Evolutionary conservation across 1,284 basidiomycete species (phyloP).

Genomic region (Fomitopsis schrenkii): DNA sequence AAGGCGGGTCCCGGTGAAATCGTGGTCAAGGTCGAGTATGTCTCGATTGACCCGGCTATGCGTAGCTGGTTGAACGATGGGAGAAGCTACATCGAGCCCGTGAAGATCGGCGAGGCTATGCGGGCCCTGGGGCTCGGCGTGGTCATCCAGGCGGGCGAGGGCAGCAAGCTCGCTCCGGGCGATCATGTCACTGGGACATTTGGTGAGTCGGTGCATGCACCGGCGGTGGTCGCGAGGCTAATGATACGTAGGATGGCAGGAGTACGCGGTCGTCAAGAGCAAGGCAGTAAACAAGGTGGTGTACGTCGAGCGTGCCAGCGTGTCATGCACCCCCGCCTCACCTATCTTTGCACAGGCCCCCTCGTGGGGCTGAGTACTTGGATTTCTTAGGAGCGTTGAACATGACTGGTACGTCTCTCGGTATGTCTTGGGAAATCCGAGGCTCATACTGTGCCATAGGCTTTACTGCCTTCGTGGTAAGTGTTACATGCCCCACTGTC

Average conservation of each 20-base stretch:
- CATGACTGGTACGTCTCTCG: conserved; percentile 45
- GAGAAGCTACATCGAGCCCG: conserved; percentile 66
- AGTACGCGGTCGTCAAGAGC: conserved; percentile 66
- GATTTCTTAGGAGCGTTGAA: conserved; percentile 80
- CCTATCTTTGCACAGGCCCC: conserved; percentile 36
- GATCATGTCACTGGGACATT: conserved; percentile 58
- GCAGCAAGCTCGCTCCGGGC: conserved; percentile 54
- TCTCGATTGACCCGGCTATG: conserved; percentile 86
- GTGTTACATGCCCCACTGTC: conserved; percentile 11
- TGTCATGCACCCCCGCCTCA: not conserved
- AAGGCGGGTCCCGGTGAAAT: conserved; percentile 56
- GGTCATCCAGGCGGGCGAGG: conserved; percentile 57
- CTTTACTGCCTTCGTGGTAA: conserved; percentile 81
- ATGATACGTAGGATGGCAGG: conserved; percentile 64
- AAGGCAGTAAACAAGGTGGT: conserved; percentile 45
- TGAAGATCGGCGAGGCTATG: conserved; percentile 84
- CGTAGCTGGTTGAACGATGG: conserved; percentile 74
- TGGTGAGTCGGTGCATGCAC: conserved; percentile 35
- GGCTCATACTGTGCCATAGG: conserved; percentile 34
- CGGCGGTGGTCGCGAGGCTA: not conserved
- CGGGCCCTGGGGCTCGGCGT: conserved; percentile 68
- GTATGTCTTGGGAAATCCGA: not conserved
- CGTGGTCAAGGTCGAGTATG: conserved; percentile 69
- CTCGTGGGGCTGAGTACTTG: conserved; percentile 52
- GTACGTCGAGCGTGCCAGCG: conserved; percentile 30